Conservation (phyloP, 1,284 basidiomycete genomes). For the Bjerkandera adusta region DNA sequence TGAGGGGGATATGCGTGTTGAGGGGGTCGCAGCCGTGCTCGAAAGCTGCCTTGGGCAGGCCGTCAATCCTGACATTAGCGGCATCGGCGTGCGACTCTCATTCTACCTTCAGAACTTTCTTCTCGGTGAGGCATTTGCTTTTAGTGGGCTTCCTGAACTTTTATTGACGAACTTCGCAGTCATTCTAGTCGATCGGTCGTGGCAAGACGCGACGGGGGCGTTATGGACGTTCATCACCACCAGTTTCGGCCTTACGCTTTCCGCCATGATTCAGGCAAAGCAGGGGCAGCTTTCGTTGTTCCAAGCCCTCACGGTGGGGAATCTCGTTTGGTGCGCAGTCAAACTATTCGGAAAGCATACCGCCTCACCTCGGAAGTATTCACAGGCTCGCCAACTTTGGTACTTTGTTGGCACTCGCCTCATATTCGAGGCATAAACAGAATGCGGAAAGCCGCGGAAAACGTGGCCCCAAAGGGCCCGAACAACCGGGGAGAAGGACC, state of each 20-base stretch:
- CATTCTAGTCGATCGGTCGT: conserved; percentile 15
- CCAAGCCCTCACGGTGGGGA: conserved; percentile 37
- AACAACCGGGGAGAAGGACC: background rate
- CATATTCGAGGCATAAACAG: conserved; percentile 36
- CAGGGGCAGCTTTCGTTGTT: conserved; percentile 32
- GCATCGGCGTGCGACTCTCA: conserved; percentile 38
- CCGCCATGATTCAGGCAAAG: conserved; percentile 32
- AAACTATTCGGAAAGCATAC: background rate
- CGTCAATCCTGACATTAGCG: conserved; percentile 36
- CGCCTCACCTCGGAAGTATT: background rate
- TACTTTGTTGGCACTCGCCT: conserved; percentile 37
- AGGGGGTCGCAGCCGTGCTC: too few species aligned
- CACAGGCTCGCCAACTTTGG: conserved; percentile 42
- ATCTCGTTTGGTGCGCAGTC: conserved; percentile 36
- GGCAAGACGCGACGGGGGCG: conserved; percentile 31
- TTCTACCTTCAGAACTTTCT: conserved; percentile 39
- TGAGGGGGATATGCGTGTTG: too few species aligned
- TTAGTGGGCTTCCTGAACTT: background rate
- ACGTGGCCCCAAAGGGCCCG: background rate
- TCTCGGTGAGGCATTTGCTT: conserved; percentile 19
- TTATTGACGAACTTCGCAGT: conserved; percentile 3
- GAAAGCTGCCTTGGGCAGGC: conserved; percentile 7
- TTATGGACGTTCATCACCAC: conserved; percentile 43
- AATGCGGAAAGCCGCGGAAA: conserved; percentile 2
- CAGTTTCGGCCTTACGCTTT: conserved; percentile 37